Conservation (phyloP, 73 alveolate species). For the Tetrahymena elliotti region DNA sequence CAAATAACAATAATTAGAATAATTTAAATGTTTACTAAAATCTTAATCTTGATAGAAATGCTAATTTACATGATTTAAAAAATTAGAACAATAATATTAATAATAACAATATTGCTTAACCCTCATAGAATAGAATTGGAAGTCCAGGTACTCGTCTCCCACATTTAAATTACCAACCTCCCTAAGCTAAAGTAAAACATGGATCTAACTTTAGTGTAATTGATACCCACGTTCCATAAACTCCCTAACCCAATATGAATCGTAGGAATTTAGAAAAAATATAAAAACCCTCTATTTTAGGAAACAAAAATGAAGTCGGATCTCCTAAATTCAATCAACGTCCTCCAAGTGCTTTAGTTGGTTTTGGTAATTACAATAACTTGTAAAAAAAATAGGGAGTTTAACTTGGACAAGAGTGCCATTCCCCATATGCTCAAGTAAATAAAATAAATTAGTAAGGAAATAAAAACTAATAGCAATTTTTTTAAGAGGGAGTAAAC, state of each 20-base stretch:
- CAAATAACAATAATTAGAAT: neutral
- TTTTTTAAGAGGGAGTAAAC: neutral
- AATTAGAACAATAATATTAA: neutral
- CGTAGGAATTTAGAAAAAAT: neutral
- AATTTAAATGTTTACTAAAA: neutral
- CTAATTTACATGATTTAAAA: neutral
- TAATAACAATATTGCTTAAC: neutral
- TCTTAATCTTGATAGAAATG: neutral
- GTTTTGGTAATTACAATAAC: neutral
- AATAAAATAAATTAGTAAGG: neutral
- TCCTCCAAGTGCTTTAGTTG: neutral
- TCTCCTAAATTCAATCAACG: neutral
- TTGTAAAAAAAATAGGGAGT: neutral
- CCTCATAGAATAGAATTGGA: neutral
- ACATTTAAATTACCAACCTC: neutral
- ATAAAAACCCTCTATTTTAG: neutral
- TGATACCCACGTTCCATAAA: neutral
- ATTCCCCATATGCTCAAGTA: neutral
- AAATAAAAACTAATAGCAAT: neutral
- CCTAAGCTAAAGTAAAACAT: neutral
- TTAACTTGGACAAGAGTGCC: neutral
- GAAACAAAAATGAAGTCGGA: neutral
- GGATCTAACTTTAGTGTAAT: neutral
- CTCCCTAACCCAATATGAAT: neutral
- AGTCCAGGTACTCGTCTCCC: neutral